These are phyloP conservation scores for Gracilaria gracilis DNA, from an alignment of 23 red algal genomes.

Conservation along the genomic window DNA sequence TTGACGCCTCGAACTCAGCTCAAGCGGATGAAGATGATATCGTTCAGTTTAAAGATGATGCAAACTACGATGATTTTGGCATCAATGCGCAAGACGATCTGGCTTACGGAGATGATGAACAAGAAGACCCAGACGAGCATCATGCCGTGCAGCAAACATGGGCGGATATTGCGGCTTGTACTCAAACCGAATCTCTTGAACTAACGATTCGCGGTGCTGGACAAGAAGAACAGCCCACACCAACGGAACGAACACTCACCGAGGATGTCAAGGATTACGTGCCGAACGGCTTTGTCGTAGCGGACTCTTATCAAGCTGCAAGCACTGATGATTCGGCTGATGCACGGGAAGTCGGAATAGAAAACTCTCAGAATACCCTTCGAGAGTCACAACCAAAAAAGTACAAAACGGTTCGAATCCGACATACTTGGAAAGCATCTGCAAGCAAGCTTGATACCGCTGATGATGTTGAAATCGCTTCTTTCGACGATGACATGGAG, in stretches of 20 bases:
- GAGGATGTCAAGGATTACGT: constrained; percentile 8
- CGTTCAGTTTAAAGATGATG: constrained; percentile 40
- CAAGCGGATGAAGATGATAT: constrained; percentile 50
- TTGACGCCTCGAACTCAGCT: constrained; percentile 27
- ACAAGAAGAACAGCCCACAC: constrained; percentile 12
- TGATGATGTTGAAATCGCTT: constrained; percentile 34
- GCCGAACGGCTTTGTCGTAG: constrained; percentile 5
- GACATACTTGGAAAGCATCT: not conserved
- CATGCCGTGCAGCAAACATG: constrained; percentile 44
- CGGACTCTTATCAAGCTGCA: constrained; percentile 16
- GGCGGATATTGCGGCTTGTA: constrained; percentile 68
- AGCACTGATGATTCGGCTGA: not conserved
- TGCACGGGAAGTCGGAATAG: not conserved
- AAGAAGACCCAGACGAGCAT: constrained; percentile 43
- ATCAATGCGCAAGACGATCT: constrained; percentile 34
- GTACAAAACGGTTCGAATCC: not conserved
- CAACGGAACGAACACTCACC: constrained; percentile 21
- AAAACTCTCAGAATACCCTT: not conserved
- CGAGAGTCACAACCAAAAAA: not conserved
- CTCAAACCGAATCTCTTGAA: constrained; percentile 39
- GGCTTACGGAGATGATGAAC: constrained; percentile 36
- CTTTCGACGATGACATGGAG: not conserved
- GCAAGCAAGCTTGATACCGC: not conserved
- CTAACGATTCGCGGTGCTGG: not conserved
- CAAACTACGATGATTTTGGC: constrained; percentile 4